These are phyloP conservation scores for Gynostemma pentaphyllum DNA, from an alignment of 306 rosid species.

Conservation along the genomic window DNA sequence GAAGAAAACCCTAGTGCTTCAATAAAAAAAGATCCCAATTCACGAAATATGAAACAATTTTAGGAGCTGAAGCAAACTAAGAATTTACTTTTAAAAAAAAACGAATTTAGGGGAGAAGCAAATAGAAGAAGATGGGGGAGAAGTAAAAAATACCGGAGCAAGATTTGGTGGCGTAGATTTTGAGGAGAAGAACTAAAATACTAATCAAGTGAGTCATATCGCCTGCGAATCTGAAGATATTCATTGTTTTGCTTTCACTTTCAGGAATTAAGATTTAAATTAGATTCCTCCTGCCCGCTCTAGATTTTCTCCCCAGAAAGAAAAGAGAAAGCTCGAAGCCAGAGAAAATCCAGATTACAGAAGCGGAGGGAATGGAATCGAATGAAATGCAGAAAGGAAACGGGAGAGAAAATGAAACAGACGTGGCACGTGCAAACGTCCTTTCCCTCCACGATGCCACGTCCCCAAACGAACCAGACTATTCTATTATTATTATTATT, in stretches of 20 bases:
- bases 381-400: background rate
- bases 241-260: constrained; percentile 57
- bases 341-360: background rate
- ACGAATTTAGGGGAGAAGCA: background rate
- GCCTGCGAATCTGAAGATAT: constrained; percentile 87
- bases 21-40: background rate
- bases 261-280: no score
- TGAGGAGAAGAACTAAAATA: constrained; percentile 78
- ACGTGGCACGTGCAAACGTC: constrained; percentile 29
- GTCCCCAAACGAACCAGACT: no score
- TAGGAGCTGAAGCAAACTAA: background rate
- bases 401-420: background rate
- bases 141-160: constrained; percentile 53
- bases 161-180: constrained; percentile 92
- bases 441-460: constrained; percentile 15
- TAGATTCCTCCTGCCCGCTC: no score
- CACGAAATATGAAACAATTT: background rate
- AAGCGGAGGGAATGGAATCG: constrained; percentile 9
- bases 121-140: background rate
- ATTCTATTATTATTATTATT: no score
- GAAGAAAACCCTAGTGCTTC: constrained; percentile 4
- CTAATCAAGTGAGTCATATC: constrained; percentile 89
- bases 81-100: background rate
- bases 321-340: background rate
- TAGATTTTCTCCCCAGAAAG: constrained; percentile 17